Base-by-base conservation (phyloP, 139 green algal species). In the Chlamydomonas incerta region DNA sequence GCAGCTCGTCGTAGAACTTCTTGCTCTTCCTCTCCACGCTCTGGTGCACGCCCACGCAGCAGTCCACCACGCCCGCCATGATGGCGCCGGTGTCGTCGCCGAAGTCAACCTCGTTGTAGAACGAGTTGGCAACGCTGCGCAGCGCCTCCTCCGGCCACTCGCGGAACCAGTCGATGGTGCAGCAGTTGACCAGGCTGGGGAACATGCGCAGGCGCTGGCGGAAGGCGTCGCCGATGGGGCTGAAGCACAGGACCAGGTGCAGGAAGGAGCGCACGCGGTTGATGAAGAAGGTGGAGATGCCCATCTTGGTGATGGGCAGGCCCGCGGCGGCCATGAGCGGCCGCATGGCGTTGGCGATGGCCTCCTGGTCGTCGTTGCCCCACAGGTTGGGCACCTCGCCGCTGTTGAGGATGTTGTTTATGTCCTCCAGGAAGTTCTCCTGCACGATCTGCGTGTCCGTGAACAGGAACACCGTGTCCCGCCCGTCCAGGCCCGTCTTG, bases 141-240 rank as follows among this genome's bases (percentile, higher is more conserved):
- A 97, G 89, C 50, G 93, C 95, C 71, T 97, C 93, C 13, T 90
- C 77, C 2, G 95, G 95, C 95, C 95, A 97, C 80, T 96, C 94
- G 14, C 80, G 84, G 92, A 96, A 97, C 95, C 95, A 98, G 90
- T 98, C 95, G 63, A 98, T 96, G 33, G 94, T 96, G 89, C 91
- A 96, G 93, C 95, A 97, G 90, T 96, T 97, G 76, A 98, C 93
- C 31, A 98, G 90, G 26, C 95, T 93, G 15, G 95, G 95, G 88
- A 98, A 98, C 95, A 97, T 97, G 74, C 95, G 90, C 86, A 97
- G 87, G n/a, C 95, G 89, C 85, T 93, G 92, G n/a, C 93, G 89
- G 90, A 98, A 97, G 28, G 89, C 93, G 83, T 96, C 94, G 26
- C 95, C 94, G 67, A 98, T 92, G 37, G 95, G 95, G 29, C 81